Base-by-base conservation (phyloP, 176 grass and related monocot species). In the Chrysopogon serrulatus region DNA sequence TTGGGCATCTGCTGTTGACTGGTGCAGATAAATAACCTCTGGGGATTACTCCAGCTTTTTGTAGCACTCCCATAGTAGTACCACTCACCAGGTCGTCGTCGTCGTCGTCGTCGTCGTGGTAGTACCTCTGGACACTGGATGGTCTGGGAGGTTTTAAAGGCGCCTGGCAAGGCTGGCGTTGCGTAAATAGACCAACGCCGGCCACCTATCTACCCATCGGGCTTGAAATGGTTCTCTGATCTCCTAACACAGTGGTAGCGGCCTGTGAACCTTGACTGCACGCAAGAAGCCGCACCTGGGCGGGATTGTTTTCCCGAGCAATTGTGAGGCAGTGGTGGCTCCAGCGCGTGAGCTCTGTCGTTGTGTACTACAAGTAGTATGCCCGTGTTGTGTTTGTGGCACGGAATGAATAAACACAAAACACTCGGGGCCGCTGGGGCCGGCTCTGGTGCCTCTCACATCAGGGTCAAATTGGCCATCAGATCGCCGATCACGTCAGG, bases 21-120 rank as follows among this genome's bases (percentile, higher is more conserved):
- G 12, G 48, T 49, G 35, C 35, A 43, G 47, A 16, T 61, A 34
- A 44, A 60, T 61, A 13, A 24, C 80, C 80, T 82, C 51, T 73
- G 80, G 80, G 80, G 80, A 82, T 82, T 62, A 62, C 80, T 82
- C 54, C 32, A 61, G 66, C 16, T 30, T 44, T 35, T 8, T 3
- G 21, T 28, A 24, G 57, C 26, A 26, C 24, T 61, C 23, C 7
- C 36, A 37, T n/a, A n/a, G n/a, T n/a, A n/a, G n/a, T n/a, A n/a
- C n/a, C n/a, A n/a, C n/a, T n/a, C n/a, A n/a, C n/a, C n/a, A n/a
- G n/a, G n/a, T n/a, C n/a, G n/a, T n/a, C n/a, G n/a, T n/a, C n/a
- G n/a, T n/a, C n/a, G n/a, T n/a, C n/a, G n/a, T n/a, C n/a, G n/a
- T n/a, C n/a, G n/a, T n/a, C n/a, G n/a, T n/a, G n/a, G n/a, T n/a